Conservation (phyloP, 805 yeast genomes). For the Phaffomyces opuntiae region DNA sequence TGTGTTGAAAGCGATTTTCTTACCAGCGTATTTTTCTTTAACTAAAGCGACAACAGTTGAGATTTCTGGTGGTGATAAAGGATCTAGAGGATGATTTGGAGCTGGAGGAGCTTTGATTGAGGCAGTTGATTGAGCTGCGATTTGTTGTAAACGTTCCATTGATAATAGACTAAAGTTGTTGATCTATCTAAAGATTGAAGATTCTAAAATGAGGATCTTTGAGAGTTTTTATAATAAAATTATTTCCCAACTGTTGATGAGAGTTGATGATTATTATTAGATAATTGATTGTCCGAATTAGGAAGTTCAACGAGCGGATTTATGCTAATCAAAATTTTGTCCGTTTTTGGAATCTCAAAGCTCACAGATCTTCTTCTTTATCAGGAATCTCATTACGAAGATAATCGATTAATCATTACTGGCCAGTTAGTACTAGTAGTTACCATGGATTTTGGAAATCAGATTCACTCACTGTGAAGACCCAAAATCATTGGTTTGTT, state of each 20-base stretch:
- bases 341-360: background rate
- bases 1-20: conserved; percentile 52
- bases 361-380: background rate
- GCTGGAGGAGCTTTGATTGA: conserved; percentile 45
- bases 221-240: no score
- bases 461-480: background rate
- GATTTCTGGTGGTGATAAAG: conserved; percentile 58
- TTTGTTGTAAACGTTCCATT: conserved; percentile 65
- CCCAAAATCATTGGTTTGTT: no score
- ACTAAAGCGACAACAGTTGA: conserved; percentile 47
- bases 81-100: conserved; percentile 67
- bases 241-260: background rate
- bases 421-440: no score
- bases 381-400: background rate
- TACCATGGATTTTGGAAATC: background rate
- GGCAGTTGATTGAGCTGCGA: conserved; percentile 55
- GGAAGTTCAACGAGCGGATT: background rate
- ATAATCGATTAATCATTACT: background rate
- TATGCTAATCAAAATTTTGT: background rate
- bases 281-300: background rate
- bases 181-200: no score
- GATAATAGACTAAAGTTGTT: no score
- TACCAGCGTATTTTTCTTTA: conserved; percentile 40
- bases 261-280: background rate
- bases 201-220: no score